Base-by-base conservation (phyloP, 148 eudicot species). In the Mesembryanthemum crystallinum region DNA sequence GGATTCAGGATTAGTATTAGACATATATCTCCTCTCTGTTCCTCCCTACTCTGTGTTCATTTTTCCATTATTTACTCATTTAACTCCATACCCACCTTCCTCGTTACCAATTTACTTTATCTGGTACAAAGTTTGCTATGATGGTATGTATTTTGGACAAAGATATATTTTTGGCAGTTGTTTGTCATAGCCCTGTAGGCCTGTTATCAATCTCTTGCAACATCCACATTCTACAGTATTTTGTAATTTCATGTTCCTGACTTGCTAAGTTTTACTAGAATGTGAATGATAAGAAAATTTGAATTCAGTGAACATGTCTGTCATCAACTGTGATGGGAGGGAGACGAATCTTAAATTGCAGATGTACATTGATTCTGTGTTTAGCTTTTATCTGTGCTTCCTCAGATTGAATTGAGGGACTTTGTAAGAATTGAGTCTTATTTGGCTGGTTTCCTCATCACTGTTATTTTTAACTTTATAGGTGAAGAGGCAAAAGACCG, bases 401-500 rank as follows among this genome's bases (percentile, higher is more conserved):
- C 62, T 18, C 67, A 23, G 25, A 8, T 3, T 3, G 39, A 37
- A 18, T 25, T 24, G 49, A 37, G 23, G 55, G 73, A 25, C 61
- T 14, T 17, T 30, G 5, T n/a, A n/a, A 15, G 24, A 30, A 30
- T 17, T 58, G 21, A 21, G 59, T n/a, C n/a, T 63, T 17, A 12
- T 15, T 68, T 62, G 20, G 21, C 5, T 29, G 59, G 64, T 51
- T 76, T 8, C 29, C 14, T 71, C 20, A 45, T 80, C 11, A 27
- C 7, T 20, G 7, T n/a, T 9, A 33, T 37, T 32, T 51, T 57
- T n/a, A 14, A 59, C 54, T 18, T 14, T 67, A 20, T 82, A 85
- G 88, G 76, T 66, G 5, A 87, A 89, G 77, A 54, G 43, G 43
- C 43, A 0, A 9, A 39, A 39, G 43, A 39, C 76, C 37, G 87